Conservation (phyloP, 2,329 filamentous ascomycete species). For the Alternaria viburni region DNA sequence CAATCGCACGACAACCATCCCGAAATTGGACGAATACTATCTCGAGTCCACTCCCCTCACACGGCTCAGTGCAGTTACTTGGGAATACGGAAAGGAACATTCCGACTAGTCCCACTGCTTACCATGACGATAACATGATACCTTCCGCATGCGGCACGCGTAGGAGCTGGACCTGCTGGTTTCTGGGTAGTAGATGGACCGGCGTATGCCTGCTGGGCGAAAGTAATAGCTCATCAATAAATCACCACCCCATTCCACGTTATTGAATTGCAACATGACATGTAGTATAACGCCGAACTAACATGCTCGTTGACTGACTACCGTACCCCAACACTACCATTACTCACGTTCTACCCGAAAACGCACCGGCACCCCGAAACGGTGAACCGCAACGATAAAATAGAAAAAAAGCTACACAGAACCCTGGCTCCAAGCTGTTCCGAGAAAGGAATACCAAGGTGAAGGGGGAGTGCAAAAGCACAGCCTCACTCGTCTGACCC, state of each 20-base stretch:
- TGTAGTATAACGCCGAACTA: not conserved
- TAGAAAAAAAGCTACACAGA: not conserved
- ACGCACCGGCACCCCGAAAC: not conserved
- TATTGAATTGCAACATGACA: not conserved
- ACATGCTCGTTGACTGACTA: not conserved
- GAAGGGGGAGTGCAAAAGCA: not conserved
- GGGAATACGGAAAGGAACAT: conserved; percentile 7
- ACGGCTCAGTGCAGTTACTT: conserved; percentile 13
- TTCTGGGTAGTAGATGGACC: conserved; percentile 12
- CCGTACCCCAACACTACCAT: not conserved
- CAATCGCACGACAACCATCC: conserved; percentile 25
- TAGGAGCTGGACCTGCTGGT: conserved; percentile 7
- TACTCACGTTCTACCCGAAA: not conserved
- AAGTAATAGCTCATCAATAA: conserved; percentile 14
- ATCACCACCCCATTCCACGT: not conserved
- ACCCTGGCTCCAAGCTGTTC: not conserved
- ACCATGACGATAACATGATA: conserved; percentile 20
- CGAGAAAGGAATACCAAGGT: not conserved
- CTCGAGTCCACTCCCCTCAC: conserved; percentile 15
- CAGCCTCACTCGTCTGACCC: not conserved
- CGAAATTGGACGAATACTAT: conserved; percentile 22
- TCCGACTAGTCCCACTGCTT: conserved; percentile 3
- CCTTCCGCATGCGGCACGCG: conserved; percentile 15
- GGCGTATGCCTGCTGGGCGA: not conserved
- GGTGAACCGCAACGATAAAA: not conserved